Percentiles rank a stretch among this genome's conserved stretches.
Evolutionary conservation across 495 filamentous ascomycete genomes (phyloP).

Genomic region (Achaetomiella virescens): DNA sequence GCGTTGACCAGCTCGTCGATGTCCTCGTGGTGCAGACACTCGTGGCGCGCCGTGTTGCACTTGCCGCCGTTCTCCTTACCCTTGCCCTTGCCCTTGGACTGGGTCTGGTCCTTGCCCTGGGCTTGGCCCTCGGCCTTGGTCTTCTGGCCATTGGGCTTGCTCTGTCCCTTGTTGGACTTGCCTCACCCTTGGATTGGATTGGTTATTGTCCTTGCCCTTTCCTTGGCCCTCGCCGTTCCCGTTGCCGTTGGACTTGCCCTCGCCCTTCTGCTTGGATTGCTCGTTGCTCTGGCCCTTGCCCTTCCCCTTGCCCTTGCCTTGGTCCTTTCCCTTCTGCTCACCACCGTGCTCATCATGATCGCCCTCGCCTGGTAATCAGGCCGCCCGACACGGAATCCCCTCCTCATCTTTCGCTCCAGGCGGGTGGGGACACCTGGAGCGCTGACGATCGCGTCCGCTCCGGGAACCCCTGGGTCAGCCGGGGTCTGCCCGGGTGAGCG

Average conservation of each 20-base stretch:
- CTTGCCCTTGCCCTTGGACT: neutral
- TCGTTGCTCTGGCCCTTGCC: neutral
- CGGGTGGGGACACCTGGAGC: too few relatives aligned
- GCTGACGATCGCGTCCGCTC: too few relatives aligned
- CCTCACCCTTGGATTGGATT: neutral
- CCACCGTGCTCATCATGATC: too few relatives aligned
- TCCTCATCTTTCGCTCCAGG: too few relatives aligned
- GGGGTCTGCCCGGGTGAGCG: too few relatives aligned
- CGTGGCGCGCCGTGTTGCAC: neutral
- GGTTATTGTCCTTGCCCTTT: neutral
- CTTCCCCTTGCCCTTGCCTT: neutral
- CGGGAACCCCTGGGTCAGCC: too few relatives aligned
- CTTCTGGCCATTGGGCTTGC: neutral
- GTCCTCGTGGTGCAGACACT: slow-evolving; percentile 18
- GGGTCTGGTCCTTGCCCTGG: neutral
- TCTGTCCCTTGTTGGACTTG: neutral
- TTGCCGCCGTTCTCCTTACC: neutral
- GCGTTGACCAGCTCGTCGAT: slow-evolving; percentile 17
- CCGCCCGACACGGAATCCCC: too few relatives aligned
- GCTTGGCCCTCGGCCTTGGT: neutral
- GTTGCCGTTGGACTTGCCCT: neutral
- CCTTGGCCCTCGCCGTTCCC: neutral
- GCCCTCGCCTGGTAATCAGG: too few relatives aligned
- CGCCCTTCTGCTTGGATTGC: neutral
- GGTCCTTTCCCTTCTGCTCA: too few relatives aligned